Conservation (phyloP, 2,329 filamentous ascomycete genomes). For the Stachybotrys echinatus region DNA sequence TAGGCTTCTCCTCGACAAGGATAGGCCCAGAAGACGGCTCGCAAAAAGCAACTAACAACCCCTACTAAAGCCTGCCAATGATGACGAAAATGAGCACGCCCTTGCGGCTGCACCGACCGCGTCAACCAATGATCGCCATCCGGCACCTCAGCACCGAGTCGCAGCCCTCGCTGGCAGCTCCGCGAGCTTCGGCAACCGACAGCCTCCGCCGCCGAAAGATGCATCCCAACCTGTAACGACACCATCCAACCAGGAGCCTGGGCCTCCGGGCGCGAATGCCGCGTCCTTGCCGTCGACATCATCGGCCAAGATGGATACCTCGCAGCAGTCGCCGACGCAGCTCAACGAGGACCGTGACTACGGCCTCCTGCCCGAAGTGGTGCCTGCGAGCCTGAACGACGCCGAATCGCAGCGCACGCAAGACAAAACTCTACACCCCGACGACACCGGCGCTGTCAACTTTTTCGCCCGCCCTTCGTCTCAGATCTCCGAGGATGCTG, state of each 20-base stretch:
- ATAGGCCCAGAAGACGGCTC: not conserved
- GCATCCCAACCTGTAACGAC: slow-evolving; percentile 11
- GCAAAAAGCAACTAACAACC: not conserved
- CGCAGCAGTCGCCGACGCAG: slow-evolving; percentile 50
- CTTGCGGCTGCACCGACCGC: not conserved
- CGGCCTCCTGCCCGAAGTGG: slow-evolving; percentile 31
- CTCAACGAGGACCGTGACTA: slow-evolving; percentile 53
- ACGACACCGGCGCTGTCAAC: slow-evolving; percentile 46
- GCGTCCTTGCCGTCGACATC: too few species aligned
- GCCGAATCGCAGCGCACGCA: slow-evolving; percentile 18
- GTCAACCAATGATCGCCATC: not conserved
- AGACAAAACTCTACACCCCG: slow-evolving; percentile 35
- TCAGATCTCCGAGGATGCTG: slow-evolving; percentile 35
- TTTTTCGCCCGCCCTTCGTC: slow-evolving; percentile 35
- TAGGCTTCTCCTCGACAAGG: not conserved
- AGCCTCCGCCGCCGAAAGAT: slow-evolving; percentile 5
- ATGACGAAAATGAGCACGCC: not conserved
- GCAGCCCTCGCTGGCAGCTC: slow-evolving; percentile 2
- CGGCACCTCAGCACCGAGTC: not conserved
- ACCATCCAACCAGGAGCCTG: slow-evolving; percentile 10
- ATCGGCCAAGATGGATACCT: slow-evolving; percentile 35
- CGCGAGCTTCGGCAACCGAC: not conserved
- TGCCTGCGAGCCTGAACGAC: slow-evolving; percentile 20
- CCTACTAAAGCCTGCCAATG: not conserved
- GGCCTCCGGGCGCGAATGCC: slow-evolving; percentile 9